Percentiles rank a stretch among this genome's conserved stretches.
Evolutionary conservation across 2,329 filamentous ascomycete species (phyloP).

Genomic region (Xylaria sp.): DNA sequence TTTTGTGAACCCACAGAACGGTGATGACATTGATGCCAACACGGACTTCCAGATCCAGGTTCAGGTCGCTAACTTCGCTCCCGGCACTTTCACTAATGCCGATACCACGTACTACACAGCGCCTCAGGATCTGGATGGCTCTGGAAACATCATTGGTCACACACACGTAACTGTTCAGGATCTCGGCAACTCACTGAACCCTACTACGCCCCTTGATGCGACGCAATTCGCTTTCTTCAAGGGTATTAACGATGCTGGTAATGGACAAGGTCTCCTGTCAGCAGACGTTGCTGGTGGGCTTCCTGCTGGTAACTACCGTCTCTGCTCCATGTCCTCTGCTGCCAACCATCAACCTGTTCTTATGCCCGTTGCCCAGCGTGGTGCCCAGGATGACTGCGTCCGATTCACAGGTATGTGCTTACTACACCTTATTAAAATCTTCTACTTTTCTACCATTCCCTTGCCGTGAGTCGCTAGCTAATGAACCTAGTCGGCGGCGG

Average conservation of each 20-base stretch:
- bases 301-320: slow-evolving; percentile 70
- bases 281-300: slow-evolving; percentile 68
- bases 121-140: slow-evolving; percentile 62
- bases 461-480: slow-evolving; percentile 8
- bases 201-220: slow-evolving; percentile 63
- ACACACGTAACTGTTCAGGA: slow-evolving; percentile 70
- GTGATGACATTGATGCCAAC: slow-evolving; percentile 59
- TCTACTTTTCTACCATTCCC: background rate
- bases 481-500: slow-evolving; percentile 28
- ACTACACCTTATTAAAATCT: background rate
- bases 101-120: slow-evolving; percentile 70
- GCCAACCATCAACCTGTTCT: slow-evolving; percentile 74
- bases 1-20: slow-evolving; percentile 64
- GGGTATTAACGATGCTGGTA: slow-evolving; percentile 71
- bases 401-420: slow-evolving; percentile 63
- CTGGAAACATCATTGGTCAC: slow-evolving; percentile 67
- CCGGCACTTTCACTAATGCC: slow-evolving; percentile 72
- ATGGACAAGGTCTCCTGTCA: slow-evolving; percentile 64
- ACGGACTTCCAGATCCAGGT: slow-evolving; percentile 65
- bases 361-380: slow-evolving; percentile 75
- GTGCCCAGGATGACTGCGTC: slow-evolving; percentile 73
- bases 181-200: slow-evolving; percentile 62
- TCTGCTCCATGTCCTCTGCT: slow-evolving; percentile 72
- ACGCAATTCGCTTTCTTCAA: slow-evolving; percentile 71
- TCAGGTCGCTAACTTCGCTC: slow-evolving; percentile 62